Percentiles rank a stretch among this genome's conserved stretches.
Evolutionary conservation across 305 asterid species (phyloP).

Genomic region (Vinca major): DNA sequence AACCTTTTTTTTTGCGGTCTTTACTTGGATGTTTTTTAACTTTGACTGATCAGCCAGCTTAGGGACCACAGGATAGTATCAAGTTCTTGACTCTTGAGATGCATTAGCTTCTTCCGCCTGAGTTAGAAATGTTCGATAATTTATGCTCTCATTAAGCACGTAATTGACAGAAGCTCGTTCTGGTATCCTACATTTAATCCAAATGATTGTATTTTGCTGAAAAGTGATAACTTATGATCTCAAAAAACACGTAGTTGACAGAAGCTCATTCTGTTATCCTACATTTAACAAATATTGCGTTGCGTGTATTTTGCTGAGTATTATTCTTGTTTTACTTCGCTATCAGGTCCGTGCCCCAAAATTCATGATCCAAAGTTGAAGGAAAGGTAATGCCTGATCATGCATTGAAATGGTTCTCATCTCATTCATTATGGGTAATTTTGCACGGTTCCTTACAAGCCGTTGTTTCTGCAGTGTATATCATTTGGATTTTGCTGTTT

Average conservation of each 20-base stretch:
- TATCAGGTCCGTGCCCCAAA: conserved; percentile 76
- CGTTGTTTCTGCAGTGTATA: background rate
- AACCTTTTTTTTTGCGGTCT: conserved; percentile 1
- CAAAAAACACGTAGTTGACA: too few species aligned
- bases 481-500: background rate
- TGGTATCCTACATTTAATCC: too few species aligned
- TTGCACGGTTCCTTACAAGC: background rate
- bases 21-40: conserved; percentile 10
- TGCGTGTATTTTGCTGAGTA: conserved; percentile 1
- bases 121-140: background rate
- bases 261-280: too few species aligned
- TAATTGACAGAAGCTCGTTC: too few species aligned
- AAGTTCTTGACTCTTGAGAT: background rate
- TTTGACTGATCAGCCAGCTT: background rate
- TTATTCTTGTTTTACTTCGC: conserved; percentile 16
- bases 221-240: too few species aligned
- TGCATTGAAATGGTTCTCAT: background rate
- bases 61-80: background rate
- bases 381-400: conserved; percentile 55
- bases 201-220: too few species aligned
- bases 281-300: background rate
- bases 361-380: conserved; percentile 90
- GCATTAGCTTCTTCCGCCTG: background rate
- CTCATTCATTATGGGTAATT: background rate
- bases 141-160: too few species aligned